A percentile compares a stretch with the other conserved stretches of the same genome.
Conservation (phyloP, 805 yeast genomes). For the Barnettozyma sp. region DNA sequence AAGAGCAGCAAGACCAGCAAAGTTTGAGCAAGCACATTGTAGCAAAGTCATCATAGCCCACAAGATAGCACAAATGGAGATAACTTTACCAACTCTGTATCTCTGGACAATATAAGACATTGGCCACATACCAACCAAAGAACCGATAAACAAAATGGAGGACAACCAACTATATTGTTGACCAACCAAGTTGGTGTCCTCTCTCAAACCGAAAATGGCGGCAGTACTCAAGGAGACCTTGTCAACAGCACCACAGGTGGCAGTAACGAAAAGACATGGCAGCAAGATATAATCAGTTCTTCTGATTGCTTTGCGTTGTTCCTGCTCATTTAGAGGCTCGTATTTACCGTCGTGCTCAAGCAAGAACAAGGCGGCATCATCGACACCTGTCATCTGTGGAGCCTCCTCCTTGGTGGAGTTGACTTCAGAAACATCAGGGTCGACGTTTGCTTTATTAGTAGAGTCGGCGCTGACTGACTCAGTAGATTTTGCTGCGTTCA, state of each 20-base stretch:
- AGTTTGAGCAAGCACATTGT: constrained; percentile 31
- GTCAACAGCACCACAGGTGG: constrained; percentile 36
- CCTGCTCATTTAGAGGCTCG: constrained; percentile 24
- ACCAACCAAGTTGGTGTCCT: constrained; percentile 35
- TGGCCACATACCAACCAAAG: constrained; percentile 36
- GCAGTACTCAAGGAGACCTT: constrained; percentile 39
- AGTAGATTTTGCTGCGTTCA: constrained; percentile 2
- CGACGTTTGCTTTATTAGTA: constrained; percentile 2
- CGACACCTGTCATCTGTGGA: constrained; percentile 8
- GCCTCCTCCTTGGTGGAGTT: constrained; percentile 3
- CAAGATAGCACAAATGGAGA: constrained; percentile 18
- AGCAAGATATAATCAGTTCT: constrained; percentile 33
- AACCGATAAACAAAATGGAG: constrained; percentile 36
- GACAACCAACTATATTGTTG: constrained; percentile 35
- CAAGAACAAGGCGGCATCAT: constrained; percentile 24
- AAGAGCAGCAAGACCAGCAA: constrained; percentile 34
- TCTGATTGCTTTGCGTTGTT: constrained; percentile 28
- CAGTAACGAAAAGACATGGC: constrained; percentile 32
- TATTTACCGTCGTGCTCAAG: constrained; percentile 20
- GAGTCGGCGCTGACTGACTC: constrained; percentile 2
- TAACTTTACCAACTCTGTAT: constrained; percentile 21
- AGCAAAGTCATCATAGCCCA: constrained; percentile 21
- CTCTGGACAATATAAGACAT: constrained; percentile 25
- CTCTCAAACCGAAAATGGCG: constrained; percentile 38
- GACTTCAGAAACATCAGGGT: constrained; percentile 1